Base-by-base conservation (phyloP, 192 early-diverging fungal genomes). In the Phycomyces blakesleeanus region DNA sequence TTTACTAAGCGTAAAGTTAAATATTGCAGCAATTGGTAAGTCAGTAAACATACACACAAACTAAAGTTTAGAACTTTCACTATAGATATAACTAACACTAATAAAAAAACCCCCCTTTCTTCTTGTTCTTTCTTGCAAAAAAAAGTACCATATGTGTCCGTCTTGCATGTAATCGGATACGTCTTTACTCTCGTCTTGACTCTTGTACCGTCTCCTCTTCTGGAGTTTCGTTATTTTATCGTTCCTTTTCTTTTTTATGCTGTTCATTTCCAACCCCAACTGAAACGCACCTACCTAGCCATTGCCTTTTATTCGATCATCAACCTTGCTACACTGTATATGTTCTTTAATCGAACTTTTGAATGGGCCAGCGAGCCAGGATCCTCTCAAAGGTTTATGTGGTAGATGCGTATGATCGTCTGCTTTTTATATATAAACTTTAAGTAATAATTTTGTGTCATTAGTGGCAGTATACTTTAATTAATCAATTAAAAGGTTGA, bases 141-240 rank as follows among this genome's bases (percentile, higher is more conserved):
- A 16, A 41, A 76, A 69, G 76, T 70, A 7, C 54, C 63, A 22
- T 62, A 72, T n/a, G 70, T 81, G 18, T 61, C 82, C 18, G 51
- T 81, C 21, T 49, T 92, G 0, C 86, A 83, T 76, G 57, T 81
- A 2, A 6, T 89, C 2, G 77, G 79, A 8, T 89, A 87, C 59
- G 12, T 63, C 0, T 64, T 66, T 1, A 83, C 85, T 21, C 77
- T 82, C 0, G 76, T 79, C 0, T 65, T 90, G 12, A 86, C 86
- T 10, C 77, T 97, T 9, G 78, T 98, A 1, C 96, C 96, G 0
- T 94, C 93, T 0, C 96, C 96, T 5, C 76, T 98, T 51, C 69
- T 98, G 40, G 96, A 98, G 74, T 93, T 97, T 68, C 76, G 96
- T 47, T 98, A 98, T 81, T 98, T 93, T 79, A 90, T 97, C 22